phyloP scores from a whole-genome alignment of 345 rosid genomes.

The Eucalyptus erythrocorys region DNA sequence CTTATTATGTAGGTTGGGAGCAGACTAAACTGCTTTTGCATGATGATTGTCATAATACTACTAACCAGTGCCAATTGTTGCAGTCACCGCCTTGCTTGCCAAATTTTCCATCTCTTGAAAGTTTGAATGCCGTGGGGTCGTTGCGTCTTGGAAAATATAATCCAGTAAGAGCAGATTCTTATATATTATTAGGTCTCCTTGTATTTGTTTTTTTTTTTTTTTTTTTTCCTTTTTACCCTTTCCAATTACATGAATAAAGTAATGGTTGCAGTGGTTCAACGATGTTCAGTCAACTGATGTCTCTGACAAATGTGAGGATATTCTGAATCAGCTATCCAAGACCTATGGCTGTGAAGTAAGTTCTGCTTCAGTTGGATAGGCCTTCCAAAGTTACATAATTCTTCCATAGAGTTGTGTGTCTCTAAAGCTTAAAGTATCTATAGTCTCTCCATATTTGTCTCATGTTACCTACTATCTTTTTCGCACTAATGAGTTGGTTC shows the following conservation, averaged over 20 bases:
- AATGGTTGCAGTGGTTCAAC: conserved; percentile 67
- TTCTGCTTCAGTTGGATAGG: neutral
- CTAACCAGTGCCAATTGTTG: neutral
- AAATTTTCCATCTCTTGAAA: conserved; percentile 30
- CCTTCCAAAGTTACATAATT: neutral
- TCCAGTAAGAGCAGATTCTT: conserved; percentile 13
- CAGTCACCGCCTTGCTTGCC: conserved; percentile 77
- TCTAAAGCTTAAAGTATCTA: neutral
- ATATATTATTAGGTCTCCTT: neutral
- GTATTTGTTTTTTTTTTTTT: too few species aligned
- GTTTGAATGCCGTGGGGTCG: conserved; percentile 28
- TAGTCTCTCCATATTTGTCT: neutral
- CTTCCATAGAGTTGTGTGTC: neutral
- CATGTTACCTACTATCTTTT: neutral
- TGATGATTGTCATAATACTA: neutral
- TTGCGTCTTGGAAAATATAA: conserved; percentile 70
- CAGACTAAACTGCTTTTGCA: neutral
- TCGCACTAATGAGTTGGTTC: neutral
- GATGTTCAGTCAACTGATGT: conserved; percentile 71
- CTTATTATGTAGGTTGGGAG: neutral
- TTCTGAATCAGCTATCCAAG: conserved; percentile 44
- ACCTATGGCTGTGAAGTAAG: conserved; percentile 74
- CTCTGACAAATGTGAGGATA: conserved; percentile 64
- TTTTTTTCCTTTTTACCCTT: neutral
- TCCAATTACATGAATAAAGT: neutral